Evolutionary conservation across 805 yeast species (phyloP), one percentile per base, ranked within the genome.

Genomic region (Kodamaea neixiangensis): DNA sequence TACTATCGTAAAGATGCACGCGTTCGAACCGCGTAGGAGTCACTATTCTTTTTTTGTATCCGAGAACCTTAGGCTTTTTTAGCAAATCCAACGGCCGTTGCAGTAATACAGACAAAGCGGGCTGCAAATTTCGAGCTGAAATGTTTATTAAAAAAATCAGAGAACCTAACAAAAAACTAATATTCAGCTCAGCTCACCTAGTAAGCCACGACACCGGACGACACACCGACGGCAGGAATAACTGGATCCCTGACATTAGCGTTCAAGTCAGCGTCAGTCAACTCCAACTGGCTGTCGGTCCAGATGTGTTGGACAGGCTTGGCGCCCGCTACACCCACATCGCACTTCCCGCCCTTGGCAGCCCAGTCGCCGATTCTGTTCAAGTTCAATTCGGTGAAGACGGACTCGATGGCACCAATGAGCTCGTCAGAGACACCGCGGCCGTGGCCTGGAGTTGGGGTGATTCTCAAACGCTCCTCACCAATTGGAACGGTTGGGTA

Each of bases 391-490:
- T 86, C 86, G 39, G 75, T 77, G 76, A 93, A 94, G 19, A 92
- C 89, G 44, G 81, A 80, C 59, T 90, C 96, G 45, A 94, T 76
- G 10, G 97, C 90, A 9, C 73, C 81, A 49, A 94, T 78, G 59
- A 94, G 79, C 57, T 83, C 78, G 66, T 91, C 89, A 48, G 93
- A 79, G 46, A 89, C 77, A 51, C 85, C 88, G 52, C 83, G 78
- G 15, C 83, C 81, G 68, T 94, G 99, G 49, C 97, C 97, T 34
- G 99, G 99, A 39, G 99, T 92, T 50, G 99, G 98, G n/a, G 99
- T 94, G 65, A 94, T 84, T 73, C 99, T 85, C 63, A 94, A 82
- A 68, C 99, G 85, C 75, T 94, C 99, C 58, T 91, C 86, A 54
- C 99, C 99, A 59, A 87, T 84, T 15, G 97, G 86, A 54, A 94